Percentiles rank a stretch among this genome's conserved stretches.
phyloP scores from a whole-genome alignment of 2,329 filamentous ascomycete species.

The Diaporthe caulivora region DNA sequence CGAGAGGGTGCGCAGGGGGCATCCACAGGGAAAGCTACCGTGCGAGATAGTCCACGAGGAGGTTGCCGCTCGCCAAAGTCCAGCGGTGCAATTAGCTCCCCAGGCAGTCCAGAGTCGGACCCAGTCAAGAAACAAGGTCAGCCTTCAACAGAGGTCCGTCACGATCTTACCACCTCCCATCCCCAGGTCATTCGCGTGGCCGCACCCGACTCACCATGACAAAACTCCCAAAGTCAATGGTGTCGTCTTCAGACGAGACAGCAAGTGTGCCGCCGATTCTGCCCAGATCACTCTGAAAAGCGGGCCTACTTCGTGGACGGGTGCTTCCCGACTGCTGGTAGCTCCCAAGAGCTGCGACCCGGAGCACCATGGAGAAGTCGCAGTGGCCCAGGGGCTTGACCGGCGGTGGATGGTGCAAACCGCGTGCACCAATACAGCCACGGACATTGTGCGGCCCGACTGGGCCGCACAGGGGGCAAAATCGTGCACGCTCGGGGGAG shows the following conservation, averaged over 20 bases:
- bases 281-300: neutral
- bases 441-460: neutral
- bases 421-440: neutral
- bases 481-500: neutral
- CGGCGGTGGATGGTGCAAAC: neutral
- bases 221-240: neutral
- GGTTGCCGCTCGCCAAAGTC: neutral
- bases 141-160: neutral
- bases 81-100: neutral
- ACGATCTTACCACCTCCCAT: neutral
- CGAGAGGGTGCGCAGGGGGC: neutral
- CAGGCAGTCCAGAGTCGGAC: neutral
- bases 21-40: neutral
- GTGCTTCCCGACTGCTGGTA: neutral
- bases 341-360: too few species aligned
- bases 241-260: neutral
- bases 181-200: neutral
- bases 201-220: neutral
- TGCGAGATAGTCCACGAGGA: neutral
- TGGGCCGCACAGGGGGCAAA: neutral
- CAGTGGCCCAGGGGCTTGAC: conserved; percentile 1
- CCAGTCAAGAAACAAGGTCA: neutral
- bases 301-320: neutral
- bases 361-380: conserved; percentile 3
- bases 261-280: neutral